Conservation (phyloP, 345 rosid genomes). For the Salix brachista region DNA sequence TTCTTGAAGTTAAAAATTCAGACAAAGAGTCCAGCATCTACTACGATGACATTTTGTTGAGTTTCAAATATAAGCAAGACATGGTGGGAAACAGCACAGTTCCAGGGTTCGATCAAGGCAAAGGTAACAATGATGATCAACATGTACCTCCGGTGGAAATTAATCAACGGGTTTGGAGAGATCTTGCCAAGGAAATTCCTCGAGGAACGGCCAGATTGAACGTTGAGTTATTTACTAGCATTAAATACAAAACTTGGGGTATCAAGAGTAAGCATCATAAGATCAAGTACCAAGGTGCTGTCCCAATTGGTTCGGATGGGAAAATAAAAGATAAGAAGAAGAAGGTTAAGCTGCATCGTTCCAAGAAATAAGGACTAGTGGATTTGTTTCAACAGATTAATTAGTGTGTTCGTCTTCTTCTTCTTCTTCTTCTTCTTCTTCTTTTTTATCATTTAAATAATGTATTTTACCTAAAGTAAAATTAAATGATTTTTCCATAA, state of each 20-base stretch:
- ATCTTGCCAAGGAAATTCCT: constrained; percentile 19
- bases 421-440: too few species aligned
- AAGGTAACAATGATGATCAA: background rate
- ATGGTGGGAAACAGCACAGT: constrained; percentile 18
- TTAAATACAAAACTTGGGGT: constrained; percentile 36
- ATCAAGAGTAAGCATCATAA: constrained; percentile 39
- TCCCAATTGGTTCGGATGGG: constrained; percentile 38
- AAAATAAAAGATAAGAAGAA: constrained; percentile 43
- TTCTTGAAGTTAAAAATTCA: constrained; percentile 33
- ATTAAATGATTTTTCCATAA: too few species aligned
- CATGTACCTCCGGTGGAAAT: background rate
- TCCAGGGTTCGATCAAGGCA: constrained; percentile 27
- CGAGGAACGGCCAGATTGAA: constrained; percentile 29
- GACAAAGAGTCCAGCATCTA: constrained; percentile 37
- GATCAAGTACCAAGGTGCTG: constrained; percentile 22
- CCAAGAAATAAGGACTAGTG: constrained; percentile 7
- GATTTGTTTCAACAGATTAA: background rate
- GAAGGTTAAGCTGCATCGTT: constrained; percentile 35
- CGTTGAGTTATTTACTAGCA: constrained; percentile 21
- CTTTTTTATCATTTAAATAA: too few species aligned
- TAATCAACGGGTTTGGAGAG: constrained; percentile 6
- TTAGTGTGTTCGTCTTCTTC: background rate
- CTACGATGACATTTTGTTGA: constrained; percentile 33
- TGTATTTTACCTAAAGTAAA: too few species aligned
- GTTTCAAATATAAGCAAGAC: constrained; percentile 29